Conservation (phyloP, 1,139 yeast genomes). For the Hansenula lynferdii region DNA sequence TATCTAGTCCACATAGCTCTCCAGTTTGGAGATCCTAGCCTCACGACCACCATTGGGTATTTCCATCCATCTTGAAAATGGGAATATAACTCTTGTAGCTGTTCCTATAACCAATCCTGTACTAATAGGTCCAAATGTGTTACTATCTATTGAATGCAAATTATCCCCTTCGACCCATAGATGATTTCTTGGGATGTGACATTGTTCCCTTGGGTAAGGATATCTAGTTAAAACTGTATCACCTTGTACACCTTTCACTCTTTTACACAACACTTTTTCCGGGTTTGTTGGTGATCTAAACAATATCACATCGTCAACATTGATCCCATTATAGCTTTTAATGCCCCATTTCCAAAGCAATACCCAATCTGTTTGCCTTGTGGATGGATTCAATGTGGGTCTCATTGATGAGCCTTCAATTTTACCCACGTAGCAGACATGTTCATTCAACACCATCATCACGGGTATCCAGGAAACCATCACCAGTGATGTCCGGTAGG, state of each 20-base stretch:
- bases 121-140: constrained; percentile 81
- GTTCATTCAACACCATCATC: constrained; percentile 60
- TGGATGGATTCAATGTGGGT: constrained; percentile 80
- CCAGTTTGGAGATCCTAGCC: constrained; percentile 23
- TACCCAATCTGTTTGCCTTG: constrained; percentile 57
- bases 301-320: constrained; percentile 70
- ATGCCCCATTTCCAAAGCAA: constrained; percentile 63
- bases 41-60: constrained; percentile 38
- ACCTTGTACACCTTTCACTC: constrained; percentile 73
- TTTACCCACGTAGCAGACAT: constrained; percentile 67
- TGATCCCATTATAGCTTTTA: constrained; percentile 39
- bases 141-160: constrained; percentile 78
- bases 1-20: constrained; percentile 7
- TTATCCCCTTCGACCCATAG: constrained; percentile 96
- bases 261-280: constrained; percentile 63
- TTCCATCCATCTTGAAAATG: constrained; percentile 49
- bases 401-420: constrained; percentile 87
- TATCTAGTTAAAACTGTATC: constrained; percentile 57
- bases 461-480: constrained; percentile 75
- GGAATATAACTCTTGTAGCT: constrained; percentile 64
- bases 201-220: constrained; percentile 60
- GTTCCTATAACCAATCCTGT: constrained; percentile 74
- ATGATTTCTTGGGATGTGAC: constrained; percentile 71
- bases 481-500: constrained; percentile 22
- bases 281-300: constrained; percentile 80